Conservation (phyloP, 345 rosid genomes). For the Triadica sebifera region DNA sequence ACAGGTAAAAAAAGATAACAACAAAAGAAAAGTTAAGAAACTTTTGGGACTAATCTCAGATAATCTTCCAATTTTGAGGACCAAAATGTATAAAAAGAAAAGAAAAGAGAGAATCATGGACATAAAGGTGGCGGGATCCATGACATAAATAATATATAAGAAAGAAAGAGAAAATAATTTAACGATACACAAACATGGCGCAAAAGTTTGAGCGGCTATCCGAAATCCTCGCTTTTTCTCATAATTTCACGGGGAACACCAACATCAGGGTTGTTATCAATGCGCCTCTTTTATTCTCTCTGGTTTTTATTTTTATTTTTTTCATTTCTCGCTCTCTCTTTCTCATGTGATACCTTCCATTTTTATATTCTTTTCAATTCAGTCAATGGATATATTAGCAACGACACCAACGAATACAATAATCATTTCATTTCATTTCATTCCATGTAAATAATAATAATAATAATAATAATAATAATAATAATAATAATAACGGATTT, state of each 20-base stretch:
- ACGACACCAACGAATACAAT: neutral
- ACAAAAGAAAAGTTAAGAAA: no score
- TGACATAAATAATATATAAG: neutral
- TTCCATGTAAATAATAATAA: no score
- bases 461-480: no score
- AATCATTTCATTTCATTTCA: neutral
- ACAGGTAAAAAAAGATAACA: no score
- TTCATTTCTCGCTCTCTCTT: constrained; percentile 20
- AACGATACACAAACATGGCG: neutral
- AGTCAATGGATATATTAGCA: neutral
- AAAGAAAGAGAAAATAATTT: neutral
- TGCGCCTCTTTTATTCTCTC: constrained; percentile 13
- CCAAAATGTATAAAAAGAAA: neutral
- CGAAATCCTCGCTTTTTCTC: constrained; percentile 47
- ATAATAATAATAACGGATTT: neutral
- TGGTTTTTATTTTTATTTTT: constrained; percentile 16
- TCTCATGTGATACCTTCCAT: constrained; percentile 6
- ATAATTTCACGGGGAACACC: constrained; percentile 40
- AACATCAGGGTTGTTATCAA: constrained; percentile 32
- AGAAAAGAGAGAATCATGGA: neutral
- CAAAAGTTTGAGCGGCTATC: constrained; percentile 56
- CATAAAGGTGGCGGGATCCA: constrained; percentile 9
- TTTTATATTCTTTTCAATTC: neutral
- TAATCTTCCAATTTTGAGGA: no score
- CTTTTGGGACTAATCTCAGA: no score